These are phyloP conservation scores for Paralagenidium karlingii DNA, from an alignment of 352 stramenopile species.

Conservation along the genomic window DNA sequence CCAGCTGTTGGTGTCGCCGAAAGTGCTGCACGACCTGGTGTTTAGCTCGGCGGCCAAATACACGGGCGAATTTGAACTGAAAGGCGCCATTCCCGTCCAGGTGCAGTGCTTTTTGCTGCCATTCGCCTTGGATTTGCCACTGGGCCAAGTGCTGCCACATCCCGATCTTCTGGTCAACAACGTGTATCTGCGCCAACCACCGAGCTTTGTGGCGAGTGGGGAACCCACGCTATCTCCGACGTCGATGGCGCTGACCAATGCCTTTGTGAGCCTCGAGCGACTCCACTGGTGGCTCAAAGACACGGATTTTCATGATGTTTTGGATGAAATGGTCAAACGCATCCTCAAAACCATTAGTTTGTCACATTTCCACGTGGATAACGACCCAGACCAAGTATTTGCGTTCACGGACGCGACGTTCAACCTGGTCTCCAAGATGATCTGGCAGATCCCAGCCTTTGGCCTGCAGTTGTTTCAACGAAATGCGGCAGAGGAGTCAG, in stretches of 20 bases:
- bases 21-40: slow-evolving; percentile 33
- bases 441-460: slow-evolving; percentile 71
- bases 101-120: slow-evolving; percentile 61
- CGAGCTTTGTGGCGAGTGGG: too few relatives aligned
- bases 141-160: too few relatives aligned
- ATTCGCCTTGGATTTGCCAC: slow-evolving; percentile 58
- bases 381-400: slow-evolving; percentile 44
- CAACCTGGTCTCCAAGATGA: slow-evolving; percentile 32
- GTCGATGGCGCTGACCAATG: too few relatives aligned
- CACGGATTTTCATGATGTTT: too few relatives aligned
- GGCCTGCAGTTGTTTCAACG: slow-evolving; percentile 40
- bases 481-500: slow-evolving; percentile 16
- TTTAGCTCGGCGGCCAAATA: too few relatives aligned
- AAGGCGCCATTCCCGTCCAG: slow-evolving; percentile 29
- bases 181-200: too few relatives aligned
- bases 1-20: slow-evolving; percentile 25
- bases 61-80: slow-evolving; percentile 23
- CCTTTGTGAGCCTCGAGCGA: too few relatives aligned
- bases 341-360: slow-evolving; percentile 67
- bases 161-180: too few relatives aligned
- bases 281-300: too few relatives aligned
- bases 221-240: too few relatives aligned
- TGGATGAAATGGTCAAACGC: too few relatives aligned
- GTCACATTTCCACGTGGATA: slow-evolving; percentile 53
- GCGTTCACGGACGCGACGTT: slow-evolving; percentile 75